Percentiles rank a stretch among this genome's conserved stretches.
phyloP scores from a whole-genome alignment of 164 flowering plant species.

The Stephania japonica region DNA sequence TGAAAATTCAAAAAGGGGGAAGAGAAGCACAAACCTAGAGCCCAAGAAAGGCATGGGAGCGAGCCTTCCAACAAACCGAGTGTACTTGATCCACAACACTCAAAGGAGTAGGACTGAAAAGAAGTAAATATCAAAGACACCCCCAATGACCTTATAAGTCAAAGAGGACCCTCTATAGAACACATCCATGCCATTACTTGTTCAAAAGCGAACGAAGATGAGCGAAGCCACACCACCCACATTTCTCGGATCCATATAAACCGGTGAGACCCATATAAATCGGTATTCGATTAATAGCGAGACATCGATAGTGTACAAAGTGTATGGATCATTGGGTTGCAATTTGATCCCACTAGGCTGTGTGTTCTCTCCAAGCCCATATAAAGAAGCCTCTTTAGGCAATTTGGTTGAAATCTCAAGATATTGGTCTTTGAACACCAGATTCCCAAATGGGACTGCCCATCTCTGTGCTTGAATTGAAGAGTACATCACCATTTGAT shows the following conservation, averaged over 20 bases:
- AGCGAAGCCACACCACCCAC: too few species aligned
- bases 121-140: slow-evolving; percentile 86
- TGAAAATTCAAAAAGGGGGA: too few species aligned
- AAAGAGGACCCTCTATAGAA: too few species aligned
- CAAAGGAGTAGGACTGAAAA: slow-evolving; percentile 75
- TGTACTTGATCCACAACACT: slow-evolving; percentile 88
- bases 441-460: slow-evolving; percentile 46
- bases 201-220: slow-evolving; percentile 92
- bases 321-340: slow-evolving; percentile 79
- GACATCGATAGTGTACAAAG: slow-evolving; percentile 70
- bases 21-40: slow-evolving; percentile 56
- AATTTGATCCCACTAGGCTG: slow-evolving; percentile 81
- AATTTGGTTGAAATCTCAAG: slow-evolving; percentile 74
- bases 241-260: too few species aligned
- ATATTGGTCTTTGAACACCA: slow-evolving; percentile 98
- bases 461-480: slow-evolving; percentile 52
- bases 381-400: slow-evolving; percentile 73
- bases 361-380: slow-evolving; percentile 94
- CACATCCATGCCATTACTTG: too few species aligned
- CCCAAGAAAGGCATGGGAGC: slow-evolving; percentile 99
- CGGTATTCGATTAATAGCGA: slow-evolving; percentile 84
- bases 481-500: slow-evolving; percentile 73
- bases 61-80: slow-evolving; percentile 71
- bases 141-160: too few species aligned
- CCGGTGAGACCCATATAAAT: too few species aligned